A percentile compares a stretch with the other conserved stretches of the same genome.
These are phyloP conservation scores for Suhomyces sp. DNA, from an alignment of 805 yeast genomes.

Conservation along the genomic window DNA sequence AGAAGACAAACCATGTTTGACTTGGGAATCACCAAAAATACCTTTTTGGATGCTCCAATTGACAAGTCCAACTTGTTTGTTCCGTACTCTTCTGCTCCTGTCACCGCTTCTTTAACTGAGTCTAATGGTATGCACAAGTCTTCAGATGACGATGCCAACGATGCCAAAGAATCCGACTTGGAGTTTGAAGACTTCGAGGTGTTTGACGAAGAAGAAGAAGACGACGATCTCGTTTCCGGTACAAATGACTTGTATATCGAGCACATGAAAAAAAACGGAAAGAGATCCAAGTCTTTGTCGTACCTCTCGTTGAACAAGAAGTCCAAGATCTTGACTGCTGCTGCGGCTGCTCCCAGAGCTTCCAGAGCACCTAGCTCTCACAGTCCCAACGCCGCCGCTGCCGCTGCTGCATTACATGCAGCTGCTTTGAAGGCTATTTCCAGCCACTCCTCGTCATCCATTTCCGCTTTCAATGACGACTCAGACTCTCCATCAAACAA, in stretches of 20 bases:
- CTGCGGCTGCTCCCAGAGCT: conserved; percentile 80
- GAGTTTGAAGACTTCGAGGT: conserved; percentile 51
- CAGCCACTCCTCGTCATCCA: conserved; percentile 14
- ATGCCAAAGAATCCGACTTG: conserved; percentile 33
- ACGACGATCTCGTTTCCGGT: conserved; percentile 21
- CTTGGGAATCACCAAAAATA: conserved; percentile 42
- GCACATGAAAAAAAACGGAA: conserved; percentile 44
- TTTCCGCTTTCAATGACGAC: conserved; percentile 9
- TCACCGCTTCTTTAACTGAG: conserved; percentile 60
- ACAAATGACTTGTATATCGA: conserved; percentile 35
- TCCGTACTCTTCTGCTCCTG: conserved; percentile 76
- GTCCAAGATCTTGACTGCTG: conserved; percentile 59
- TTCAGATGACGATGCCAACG: conserved; percentile 8
- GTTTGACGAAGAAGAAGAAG: conserved; percentile 38
- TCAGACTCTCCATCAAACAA: conserved; percentile 32
- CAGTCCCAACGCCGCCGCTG: conserved; percentile 65
- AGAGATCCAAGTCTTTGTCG: conserved; percentile 66
- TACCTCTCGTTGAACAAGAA: conserved; percentile 50
- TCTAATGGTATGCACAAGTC: conserved; percentile 4
- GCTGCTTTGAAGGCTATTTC: conserved; percentile 56
- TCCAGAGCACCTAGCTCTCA: conserved; percentile 59
- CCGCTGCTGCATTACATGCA: conserved; percentile 71
- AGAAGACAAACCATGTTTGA: conserved; percentile 55
- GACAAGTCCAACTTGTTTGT: conserved; percentile 49
- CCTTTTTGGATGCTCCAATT: conserved; percentile 41